Conservation (phyloP, 768 basidiomycete genomes). For the Agrocybe praecox region DNA sequence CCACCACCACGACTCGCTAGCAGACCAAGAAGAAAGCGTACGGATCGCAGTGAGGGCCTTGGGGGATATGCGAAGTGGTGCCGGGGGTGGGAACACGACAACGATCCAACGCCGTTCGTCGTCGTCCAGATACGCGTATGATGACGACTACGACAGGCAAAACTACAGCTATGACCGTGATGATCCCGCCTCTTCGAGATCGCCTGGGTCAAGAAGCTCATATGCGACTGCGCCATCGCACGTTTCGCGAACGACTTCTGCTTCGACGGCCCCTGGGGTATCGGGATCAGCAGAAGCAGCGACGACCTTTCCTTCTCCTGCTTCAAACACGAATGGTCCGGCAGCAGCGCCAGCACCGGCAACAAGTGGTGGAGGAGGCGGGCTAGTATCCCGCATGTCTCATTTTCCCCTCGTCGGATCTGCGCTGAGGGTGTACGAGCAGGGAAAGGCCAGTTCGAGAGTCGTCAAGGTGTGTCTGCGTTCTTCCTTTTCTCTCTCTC, state of each 20-base stretch:
- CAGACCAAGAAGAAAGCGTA: conserved; percentile 72
- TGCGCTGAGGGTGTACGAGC: conserved; percentile 76
- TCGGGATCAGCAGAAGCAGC: background rate
- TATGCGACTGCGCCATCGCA: conserved; percentile 1
- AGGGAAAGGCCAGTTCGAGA: conserved; percentile 80
- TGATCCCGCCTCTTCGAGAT: conserved; percentile 1
- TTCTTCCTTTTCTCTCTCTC: background rate
- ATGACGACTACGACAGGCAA: too few species aligned
- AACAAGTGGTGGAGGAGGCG: conserved; percentile 36
- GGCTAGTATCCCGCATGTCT: conserved; percentile 56
- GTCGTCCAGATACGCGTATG: too few species aligned
- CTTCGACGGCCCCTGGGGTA: background rate
- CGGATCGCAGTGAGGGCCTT: conserved; percentile 78
- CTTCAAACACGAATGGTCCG: conserved; percentile 2
- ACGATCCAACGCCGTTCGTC: background rate
- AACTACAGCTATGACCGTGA: too few species aligned
- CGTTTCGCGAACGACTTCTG: background rate
- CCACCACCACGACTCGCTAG: conserved; percentile 20
- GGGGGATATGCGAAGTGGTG: conserved; percentile 72
- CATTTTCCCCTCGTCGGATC: conserved; percentile 72
- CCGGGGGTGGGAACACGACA: background rate
- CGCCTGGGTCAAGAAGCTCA: conserved; percentile 6
- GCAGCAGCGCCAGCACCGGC: too few species aligned
- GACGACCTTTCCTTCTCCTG: conserved; percentile 7
- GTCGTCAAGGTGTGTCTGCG: conserved; percentile 72